A percentile compares a stretch with the other conserved stretches of the same genome.
Conservation (phyloP, 2,329 filamentous ascomycete genomes). For the Botrytis hyacinthi region DNA sequence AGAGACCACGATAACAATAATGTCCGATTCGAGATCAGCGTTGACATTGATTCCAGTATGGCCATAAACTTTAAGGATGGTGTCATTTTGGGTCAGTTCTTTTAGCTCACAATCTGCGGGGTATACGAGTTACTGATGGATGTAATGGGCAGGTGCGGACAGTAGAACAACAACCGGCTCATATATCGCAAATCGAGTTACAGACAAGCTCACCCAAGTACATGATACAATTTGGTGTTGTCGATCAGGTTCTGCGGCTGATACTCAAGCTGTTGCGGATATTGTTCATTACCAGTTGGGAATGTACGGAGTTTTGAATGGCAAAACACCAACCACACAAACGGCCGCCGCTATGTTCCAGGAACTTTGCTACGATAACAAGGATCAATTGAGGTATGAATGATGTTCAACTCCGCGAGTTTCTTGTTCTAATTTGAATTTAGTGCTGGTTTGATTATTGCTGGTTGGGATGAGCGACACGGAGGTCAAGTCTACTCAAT, state of each 20-base stretch:
- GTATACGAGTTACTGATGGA: slow-evolving; percentile 22
- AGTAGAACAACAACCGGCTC: slow-evolving; percentile 95
- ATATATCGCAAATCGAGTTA: slow-evolving; percentile 98
- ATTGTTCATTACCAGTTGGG: slow-evolving; percentile 96
- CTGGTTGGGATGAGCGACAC: slow-evolving; percentile 93
- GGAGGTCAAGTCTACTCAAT: slow-evolving; percentile 98
- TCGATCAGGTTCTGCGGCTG: slow-evolving; percentile 92
- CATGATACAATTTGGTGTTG: slow-evolving; percentile 99
- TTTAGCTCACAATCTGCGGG: background rate
- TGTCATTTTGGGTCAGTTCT: slow-evolving; percentile 76
- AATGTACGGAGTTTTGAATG: slow-evolving; percentile 86
- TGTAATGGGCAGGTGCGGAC: slow-evolving; percentile 66
- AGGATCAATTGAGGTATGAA: slow-evolving; percentile 81
- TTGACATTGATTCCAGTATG: slow-evolving; percentile 63
- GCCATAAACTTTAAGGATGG: slow-evolving; percentile 98
- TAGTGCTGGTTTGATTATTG: slow-evolving; percentile 95
- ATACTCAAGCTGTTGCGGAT: slow-evolving; percentile 96
- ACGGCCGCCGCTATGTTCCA: slow-evolving; percentile 95
- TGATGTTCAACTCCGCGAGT: background rate
- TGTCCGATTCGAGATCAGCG: slow-evolving; percentile 25
- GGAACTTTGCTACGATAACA: slow-evolving; percentile 97
- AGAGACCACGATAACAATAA: slow-evolving; percentile 23
- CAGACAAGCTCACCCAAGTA: slow-evolving; percentile 97
- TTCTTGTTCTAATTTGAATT: slow-evolving; percentile 29
- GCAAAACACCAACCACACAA: slow-evolving; percentile 88